These are phyloP conservation scores for Hypoxylon intermedium DNA, from an alignment of 495 filamentous ascomycete species.

Conservation along the genomic window DNA sequence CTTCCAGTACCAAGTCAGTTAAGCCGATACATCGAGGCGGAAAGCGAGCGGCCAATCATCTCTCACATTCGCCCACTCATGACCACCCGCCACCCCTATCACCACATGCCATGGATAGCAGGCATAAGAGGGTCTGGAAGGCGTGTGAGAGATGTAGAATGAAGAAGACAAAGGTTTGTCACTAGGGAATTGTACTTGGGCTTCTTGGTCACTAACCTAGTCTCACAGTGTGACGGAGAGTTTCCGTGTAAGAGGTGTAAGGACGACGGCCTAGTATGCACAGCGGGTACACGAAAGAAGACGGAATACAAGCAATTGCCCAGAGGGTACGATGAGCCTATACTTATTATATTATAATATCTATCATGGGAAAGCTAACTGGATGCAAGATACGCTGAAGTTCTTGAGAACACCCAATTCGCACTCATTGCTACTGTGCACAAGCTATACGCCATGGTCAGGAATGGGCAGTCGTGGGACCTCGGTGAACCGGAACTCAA, in stretches of 20 bases:
- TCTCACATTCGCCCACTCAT: slow-evolving; percentile 40
- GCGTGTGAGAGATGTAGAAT: slow-evolving; percentile 74
- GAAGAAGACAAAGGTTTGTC: slow-evolving; percentile 72
- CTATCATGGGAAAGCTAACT: slow-evolving; percentile 35
- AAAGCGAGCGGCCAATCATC: slow-evolving; percentile 40
- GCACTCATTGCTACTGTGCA: slow-evolving; percentile 63
- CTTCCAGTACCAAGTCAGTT: slow-evolving; percentile 39
- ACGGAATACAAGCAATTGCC: slow-evolving; percentile 66
- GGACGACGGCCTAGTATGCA: slow-evolving; percentile 65
- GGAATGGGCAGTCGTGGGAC: slow-evolving; percentile 61
- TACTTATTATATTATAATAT: not conserved
- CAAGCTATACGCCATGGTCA: slow-evolving; percentile 65
- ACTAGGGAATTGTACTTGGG: not conserved
- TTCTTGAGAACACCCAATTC: slow-evolving; percentile 64
- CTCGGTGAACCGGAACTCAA: slow-evolving; percentile 63
- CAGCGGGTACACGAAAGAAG: slow-evolving; percentile 64
- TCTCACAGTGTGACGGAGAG: slow-evolving; percentile 67
- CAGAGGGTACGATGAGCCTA: slow-evolving; percentile 49
- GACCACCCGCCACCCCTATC: slow-evolving; percentile 45
- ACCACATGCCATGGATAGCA: slow-evolving; percentile 50
- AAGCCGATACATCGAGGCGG: slow-evolving; percentile 45
- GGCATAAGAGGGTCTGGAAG: slow-evolving; percentile 72
- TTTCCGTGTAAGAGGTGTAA: slow-evolving; percentile 73
- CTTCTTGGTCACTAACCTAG: slow-evolving; percentile 8
- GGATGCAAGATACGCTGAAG: slow-evolving; percentile 59